Evolutionary conservation across 192 early-diverging fungal species (phyloP).

Genomic region (Coemansia sp.): DNA sequence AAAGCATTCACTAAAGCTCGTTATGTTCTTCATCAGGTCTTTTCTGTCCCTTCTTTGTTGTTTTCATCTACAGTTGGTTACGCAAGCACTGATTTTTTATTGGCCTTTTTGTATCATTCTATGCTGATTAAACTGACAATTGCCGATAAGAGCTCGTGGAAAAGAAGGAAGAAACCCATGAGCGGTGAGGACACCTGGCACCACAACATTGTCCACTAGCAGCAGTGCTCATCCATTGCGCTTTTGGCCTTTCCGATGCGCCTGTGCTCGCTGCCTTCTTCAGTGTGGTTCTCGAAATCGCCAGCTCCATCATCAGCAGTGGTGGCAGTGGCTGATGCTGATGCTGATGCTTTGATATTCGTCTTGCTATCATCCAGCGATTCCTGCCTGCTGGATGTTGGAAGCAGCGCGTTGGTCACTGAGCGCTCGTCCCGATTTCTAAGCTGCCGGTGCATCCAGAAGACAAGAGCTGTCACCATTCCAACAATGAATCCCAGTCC

Average conservation of each 20-base stretch:
- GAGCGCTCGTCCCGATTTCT: neutral
- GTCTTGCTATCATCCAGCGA: constrained; percentile 2
- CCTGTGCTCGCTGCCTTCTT: neutral
- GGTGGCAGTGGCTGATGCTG: neutral
- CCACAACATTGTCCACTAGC: constrained; percentile 1
- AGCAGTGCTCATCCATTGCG: constrained; percentile 28
- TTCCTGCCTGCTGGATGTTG: constrained; percentile 2
- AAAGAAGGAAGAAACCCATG: too few relatives aligned
- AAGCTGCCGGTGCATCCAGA: constrained; percentile 40
- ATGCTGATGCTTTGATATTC: neutral
- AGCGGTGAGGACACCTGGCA: neutral
- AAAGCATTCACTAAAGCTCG: too few relatives aligned
- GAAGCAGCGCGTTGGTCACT: constrained; percentile 11
- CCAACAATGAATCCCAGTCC: constrained; percentile 80
- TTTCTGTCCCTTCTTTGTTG: neutral
- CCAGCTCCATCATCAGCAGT: neutral
- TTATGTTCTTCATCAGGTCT: too few relatives aligned
- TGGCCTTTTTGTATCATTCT: neutral
- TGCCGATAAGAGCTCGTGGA: neutral
- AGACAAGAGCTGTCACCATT: constrained; percentile 53
- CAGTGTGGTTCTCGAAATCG: neutral
- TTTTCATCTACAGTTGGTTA: neutral
- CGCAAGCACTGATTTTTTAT: neutral
- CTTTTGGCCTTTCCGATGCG: constrained; percentile 11
- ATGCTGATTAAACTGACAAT: neutral